These are phyloP conservation scores for Trametes cubensis DNA, from an alignment of 768 basidiomycete genomes.

Conservation along the genomic window DNA sequence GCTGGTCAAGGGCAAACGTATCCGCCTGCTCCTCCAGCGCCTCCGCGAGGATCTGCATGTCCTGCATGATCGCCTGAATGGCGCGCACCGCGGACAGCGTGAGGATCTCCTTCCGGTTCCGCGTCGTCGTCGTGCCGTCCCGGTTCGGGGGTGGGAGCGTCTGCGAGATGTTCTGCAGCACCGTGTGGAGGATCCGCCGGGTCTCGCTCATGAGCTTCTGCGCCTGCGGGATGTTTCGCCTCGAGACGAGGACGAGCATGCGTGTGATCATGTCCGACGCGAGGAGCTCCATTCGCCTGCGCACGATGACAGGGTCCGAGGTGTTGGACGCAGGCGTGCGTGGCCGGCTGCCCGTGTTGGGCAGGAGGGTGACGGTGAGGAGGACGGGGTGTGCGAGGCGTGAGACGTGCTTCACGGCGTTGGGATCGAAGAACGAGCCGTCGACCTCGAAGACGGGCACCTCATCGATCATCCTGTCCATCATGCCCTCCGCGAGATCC, in stretches of 20 bases:
- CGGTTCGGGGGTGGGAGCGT: constrained; percentile 61
- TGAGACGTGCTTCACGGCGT: constrained; percentile 79
- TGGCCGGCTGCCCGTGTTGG: constrained; percentile 42
- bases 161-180: constrained; percentile 82
- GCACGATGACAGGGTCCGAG: constrained; percentile 88
- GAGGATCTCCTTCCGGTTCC: constrained; percentile 79
- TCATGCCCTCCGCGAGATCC: constrained; percentile 87
- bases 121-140: constrained; percentile 45
- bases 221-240: constrained; percentile 89
- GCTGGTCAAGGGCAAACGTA: constrained; percentile 88
- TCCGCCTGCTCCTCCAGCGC: constrained; percentile 91
- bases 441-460: constrained; percentile 96
- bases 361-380: constrained; percentile 90
- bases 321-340: constrained; percentile 46
- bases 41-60: constrained; percentile 84
- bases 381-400: constrained; percentile 91
- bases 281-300: constrained; percentile 94
- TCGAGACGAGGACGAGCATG: constrained; percentile 86
- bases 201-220: constrained; percentile 90
- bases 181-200: constrained; percentile 88
- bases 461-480: constrained; percentile 97
- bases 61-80: constrained; percentile 82
- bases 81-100: constrained; percentile 75
- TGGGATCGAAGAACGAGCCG: constrained; percentile 92
- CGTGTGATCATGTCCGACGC: constrained; percentile 98